Evolutionary conservation across 108 stramenopile genomes (phyloP).

Genomic region (Stephanodiscus triporus): DNA sequence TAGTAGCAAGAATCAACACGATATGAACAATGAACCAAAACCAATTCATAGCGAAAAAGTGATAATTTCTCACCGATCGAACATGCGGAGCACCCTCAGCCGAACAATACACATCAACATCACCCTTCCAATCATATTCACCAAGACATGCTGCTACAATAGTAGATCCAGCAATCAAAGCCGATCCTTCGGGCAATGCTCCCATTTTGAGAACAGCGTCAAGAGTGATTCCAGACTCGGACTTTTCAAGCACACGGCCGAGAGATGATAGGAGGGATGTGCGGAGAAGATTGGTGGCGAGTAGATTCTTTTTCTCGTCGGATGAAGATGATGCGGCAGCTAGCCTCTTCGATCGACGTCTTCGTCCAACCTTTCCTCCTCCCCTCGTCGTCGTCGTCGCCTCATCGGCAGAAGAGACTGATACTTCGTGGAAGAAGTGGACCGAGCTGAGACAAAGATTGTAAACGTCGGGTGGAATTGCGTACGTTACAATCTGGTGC

Average conservation of each 20-base stretch:
- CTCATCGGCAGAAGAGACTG: slow-evolving; percentile 2
- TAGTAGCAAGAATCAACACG: too few relatives aligned
- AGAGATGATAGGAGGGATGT: slow-evolving; percentile 25
- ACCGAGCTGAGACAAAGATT: slow-evolving; percentile 16
- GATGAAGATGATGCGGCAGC: neutral
- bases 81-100: slow-evolving; percentile 26
- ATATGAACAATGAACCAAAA: too few relatives aligned
- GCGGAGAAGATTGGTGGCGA: slow-evolving; percentile 23
- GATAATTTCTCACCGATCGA: slow-evolving; percentile 12
- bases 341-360: neutral
- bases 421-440: slow-evolving; percentile 13
- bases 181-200: slow-evolving; percentile 24
- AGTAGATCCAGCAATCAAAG: slow-evolving; percentile 35
- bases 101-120: slow-evolving; percentile 38
- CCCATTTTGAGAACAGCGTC: slow-evolving; percentile 9
- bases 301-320: neutral
- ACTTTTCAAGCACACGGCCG: slow-evolving; percentile 18
- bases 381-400: slow-evolving; percentile 2
- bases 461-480: slow-evolving; percentile 22
- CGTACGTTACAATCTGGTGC: slow-evolving; percentile 2
- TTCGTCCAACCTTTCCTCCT: neutral
- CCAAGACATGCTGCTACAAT: slow-evolving; percentile 27
- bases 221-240: slow-evolving; percentile 16
- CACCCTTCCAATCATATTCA: slow-evolving; percentile 3
- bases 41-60: too few relatives aligned